phyloP scores from a whole-genome alignment of 768 basidiomycete species.

The Royoungia palumana region DNA sequence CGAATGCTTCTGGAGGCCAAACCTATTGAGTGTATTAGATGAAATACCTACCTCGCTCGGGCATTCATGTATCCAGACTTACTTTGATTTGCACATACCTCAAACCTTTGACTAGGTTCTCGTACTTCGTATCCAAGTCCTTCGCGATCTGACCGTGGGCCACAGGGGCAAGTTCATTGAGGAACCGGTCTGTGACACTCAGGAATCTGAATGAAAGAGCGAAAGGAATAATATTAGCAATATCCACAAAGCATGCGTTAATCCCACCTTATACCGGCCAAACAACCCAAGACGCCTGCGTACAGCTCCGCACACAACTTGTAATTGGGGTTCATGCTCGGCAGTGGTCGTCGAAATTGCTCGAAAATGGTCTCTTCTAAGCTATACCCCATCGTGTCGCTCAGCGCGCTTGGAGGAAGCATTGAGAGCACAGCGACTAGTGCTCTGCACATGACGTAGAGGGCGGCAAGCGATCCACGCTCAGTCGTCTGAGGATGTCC shows the following conservation, averaged over 20 bases:
- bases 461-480: slow-evolving; percentile 76
- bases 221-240: background rate
- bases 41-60: too few species aligned
- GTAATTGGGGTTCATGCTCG: slow-evolving; percentile 70
- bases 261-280: slow-evolving; percentile 74
- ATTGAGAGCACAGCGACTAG: slow-evolving; percentile 73
- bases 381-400: slow-evolving; percentile 71
- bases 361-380: slow-evolving; percentile 90
- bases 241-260: background rate
- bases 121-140: slow-evolving; percentile 78
- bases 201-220: slow-evolving; percentile 55
- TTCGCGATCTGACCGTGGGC: slow-evolving; percentile 73
- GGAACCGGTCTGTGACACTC: slow-evolving; percentile 90
- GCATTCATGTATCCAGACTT: slow-evolving; percentile 3
- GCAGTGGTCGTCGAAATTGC: slow-evolving; percentile 66
- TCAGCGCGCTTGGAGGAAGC: slow-evolving; percentile 72
- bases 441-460: slow-evolving; percentile 88
- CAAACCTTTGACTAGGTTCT: slow-evolving; percentile 80
- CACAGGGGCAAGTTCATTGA: slow-evolving; percentile 73
- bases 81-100: slow-evolving; percentile 83
- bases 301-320: slow-evolving; percentile 79
- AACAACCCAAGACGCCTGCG: slow-evolving; percentile 77
- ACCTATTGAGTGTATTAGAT: slow-evolving; percentile 48
- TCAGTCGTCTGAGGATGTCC: slow-evolving; percentile 42
- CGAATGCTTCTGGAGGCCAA: slow-evolving; percentile 90